Conservation (phyloP, 192 early-diverging fungal species). For the Thamnidium elegans region DNA sequence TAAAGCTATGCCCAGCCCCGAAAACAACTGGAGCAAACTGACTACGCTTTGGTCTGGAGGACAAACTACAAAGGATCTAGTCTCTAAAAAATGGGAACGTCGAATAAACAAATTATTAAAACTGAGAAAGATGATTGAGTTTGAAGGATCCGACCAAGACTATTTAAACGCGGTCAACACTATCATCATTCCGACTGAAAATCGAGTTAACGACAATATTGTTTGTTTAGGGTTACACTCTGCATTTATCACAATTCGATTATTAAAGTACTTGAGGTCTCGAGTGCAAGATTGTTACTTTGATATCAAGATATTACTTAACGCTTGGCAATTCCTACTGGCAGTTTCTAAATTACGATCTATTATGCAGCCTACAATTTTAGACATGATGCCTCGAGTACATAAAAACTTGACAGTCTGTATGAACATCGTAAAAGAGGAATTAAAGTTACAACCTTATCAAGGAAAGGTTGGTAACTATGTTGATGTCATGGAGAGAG, state of each 20-base stretch:
- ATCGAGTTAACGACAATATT: not conserved
- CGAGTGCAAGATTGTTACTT: conserved; percentile 5
- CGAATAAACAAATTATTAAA: not conserved
- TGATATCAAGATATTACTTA: conserved; percentile 8
- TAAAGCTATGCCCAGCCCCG: not conserved
- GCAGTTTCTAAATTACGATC: not conserved
- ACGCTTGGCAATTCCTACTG: conserved; percentile 3
- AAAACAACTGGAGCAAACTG: not conserved
- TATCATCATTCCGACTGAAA: not conserved
- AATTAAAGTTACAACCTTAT: conserved; percentile 3
- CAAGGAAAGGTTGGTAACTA: conserved; percentile 8
- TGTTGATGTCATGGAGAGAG: conserved; percentile 6
- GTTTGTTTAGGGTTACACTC: not conserved
- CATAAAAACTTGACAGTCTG: not conserved
- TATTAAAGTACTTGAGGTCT: conserved; percentile 5
- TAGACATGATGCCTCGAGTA: not conserved
- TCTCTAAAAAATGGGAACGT: not conserved
- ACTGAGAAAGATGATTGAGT: not conserved
- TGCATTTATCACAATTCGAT: conserved; percentile 11
- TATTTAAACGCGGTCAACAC: not conserved
- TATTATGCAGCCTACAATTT: not conserved
- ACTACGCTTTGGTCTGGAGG: not conserved
- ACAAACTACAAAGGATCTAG: not conserved
- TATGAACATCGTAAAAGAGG: not conserved
- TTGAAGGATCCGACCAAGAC: conserved; percentile 15